Percentiles rank a stretch among this genome's conserved stretches.
These are phyloP conservation scores for Capronia americana DNA, from an alignment of 2,329 filamentous ascomycete genomes.

Conservation along the genomic window DNA sequence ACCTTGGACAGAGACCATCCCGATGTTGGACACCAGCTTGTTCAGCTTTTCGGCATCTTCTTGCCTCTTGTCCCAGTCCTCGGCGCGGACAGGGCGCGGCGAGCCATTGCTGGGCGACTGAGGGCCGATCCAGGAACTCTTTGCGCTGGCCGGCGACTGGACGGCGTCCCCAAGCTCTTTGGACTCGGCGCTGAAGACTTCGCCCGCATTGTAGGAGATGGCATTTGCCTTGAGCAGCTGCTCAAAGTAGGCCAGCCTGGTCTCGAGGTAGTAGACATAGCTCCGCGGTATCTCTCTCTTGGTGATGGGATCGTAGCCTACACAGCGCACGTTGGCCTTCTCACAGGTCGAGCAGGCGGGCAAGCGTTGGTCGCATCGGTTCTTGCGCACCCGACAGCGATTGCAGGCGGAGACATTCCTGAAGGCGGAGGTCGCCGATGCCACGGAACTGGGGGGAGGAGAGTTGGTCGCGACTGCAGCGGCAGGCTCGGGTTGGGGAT, in stretches of 20 bases:
- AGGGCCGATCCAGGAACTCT: slow-evolving; percentile 26
- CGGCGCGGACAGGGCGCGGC: slow-evolving; percentile 41
- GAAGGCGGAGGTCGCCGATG: slow-evolving; percentile 59
- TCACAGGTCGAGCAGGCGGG: slow-evolving; percentile 91
- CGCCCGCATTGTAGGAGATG: slow-evolving; percentile 73
- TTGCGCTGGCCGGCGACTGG: slow-evolving; percentile 38
- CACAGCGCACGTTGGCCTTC: slow-evolving; percentile 88
- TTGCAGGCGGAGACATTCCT: slow-evolving; percentile 95
- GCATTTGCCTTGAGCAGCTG: slow-evolving; percentile 71
- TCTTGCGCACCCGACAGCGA: slow-evolving; percentile 88
- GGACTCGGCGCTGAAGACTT: slow-evolving; percentile 66
- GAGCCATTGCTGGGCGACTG: slow-evolving; percentile 37
- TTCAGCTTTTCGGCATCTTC: slow-evolving; percentile 68
- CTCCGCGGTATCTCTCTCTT: slow-evolving; percentile 92
- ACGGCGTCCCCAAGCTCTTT: slow-evolving; percentile 29
- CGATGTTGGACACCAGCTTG: slow-evolving; percentile 71
- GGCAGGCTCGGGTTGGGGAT: slow-evolving; percentile 22
- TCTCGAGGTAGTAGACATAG: slow-evolving; percentile 95
- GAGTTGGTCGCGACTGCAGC: slow-evolving; percentile 24
- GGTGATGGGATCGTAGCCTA: slow-evolving; percentile 95
- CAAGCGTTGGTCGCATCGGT: slow-evolving; percentile 90
- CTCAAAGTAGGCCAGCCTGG: slow-evolving; percentile 82
- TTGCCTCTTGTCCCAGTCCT: slow-evolving; percentile 48
- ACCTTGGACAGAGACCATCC: slow-evolving; percentile 78
- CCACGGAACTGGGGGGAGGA: slow-evolving; percentile 39